These are phyloP conservation scores for Diutina sp. DNA, from an alignment of 1,139 yeast genomes.

Conservation along the genomic window DNA sequence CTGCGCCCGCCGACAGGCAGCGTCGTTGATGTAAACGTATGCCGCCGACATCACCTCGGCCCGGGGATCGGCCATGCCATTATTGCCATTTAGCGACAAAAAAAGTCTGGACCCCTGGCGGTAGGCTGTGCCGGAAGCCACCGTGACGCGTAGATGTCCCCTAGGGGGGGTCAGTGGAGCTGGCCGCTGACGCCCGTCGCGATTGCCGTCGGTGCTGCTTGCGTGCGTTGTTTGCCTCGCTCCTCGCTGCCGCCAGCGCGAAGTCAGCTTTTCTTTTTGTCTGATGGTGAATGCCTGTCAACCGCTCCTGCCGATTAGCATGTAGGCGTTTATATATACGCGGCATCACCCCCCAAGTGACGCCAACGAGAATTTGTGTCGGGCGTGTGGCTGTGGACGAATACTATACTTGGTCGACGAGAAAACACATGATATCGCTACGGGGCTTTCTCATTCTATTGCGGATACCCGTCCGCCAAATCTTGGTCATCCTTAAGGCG, in stretches of 20 bases:
- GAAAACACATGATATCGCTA: background rate
- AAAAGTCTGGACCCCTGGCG: too few species aligned
- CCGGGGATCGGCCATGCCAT: too few species aligned
- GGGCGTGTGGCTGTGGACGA: background rate
- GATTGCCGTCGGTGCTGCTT: background rate
- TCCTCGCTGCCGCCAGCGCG: background rate
- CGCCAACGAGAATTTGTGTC: background rate
- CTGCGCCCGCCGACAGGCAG: too few species aligned
- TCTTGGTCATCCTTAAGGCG: slow-evolving; percentile 8
- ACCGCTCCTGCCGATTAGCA: background rate
- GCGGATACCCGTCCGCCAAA: background rate
- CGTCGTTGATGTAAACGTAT: too few species aligned
- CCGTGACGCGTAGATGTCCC: too few species aligned
- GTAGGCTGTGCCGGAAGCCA: too few species aligned
- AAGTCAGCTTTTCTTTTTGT: background rate
- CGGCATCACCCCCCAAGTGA: background rate
- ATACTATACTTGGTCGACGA: background rate
- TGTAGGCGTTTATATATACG: background rate
- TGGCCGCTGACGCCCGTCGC: background rate
- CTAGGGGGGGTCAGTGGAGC: too few species aligned
- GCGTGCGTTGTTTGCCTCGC: background rate
- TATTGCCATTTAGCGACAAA: too few species aligned
- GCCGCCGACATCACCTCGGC: too few species aligned
- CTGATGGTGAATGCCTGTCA: background rate
- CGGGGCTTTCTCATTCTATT: background rate